Conservation (phyloP, 2,329 filamentous ascomycete genomes). For the Aspergillus piperis region DNA sequence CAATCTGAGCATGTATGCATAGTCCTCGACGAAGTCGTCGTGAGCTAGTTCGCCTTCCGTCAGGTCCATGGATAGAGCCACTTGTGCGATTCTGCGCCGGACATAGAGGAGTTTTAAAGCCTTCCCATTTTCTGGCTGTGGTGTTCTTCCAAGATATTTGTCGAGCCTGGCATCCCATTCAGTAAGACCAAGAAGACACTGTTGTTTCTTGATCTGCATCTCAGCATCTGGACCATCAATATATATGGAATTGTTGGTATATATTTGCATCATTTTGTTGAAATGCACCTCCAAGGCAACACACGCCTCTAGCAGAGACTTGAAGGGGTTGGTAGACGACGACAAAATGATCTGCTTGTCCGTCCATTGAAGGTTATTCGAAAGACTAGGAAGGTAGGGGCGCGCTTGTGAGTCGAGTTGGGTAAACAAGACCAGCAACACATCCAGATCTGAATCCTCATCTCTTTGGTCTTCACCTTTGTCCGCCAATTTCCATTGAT, state of each 20-base stretch:
- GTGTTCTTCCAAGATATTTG: neutral
- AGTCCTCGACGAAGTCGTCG: neutral
- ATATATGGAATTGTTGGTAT: neutral
- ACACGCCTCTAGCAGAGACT: neutral
- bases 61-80: neutral
- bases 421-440: neutral
- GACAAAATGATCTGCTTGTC: neutral
- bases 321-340: neutral
- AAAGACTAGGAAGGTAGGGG: neutral
- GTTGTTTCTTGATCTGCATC: neutral
- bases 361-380: neutral
- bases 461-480: neutral
- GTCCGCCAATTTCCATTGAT: constrained; percentile 3
- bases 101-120: neutral
- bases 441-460: neutral
- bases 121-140: neutral
- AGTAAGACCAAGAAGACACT: neutral
- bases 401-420: constrained; percentile 8
- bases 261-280: neutral
- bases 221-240: neutral
- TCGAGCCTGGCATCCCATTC: neutral
- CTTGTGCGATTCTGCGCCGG: neutral
- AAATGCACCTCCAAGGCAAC: neutral
- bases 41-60: constrained; percentile 3
- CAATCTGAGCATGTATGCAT: neutral